phyloP scores from a whole-genome alignment of 108 stramenopile species.

The Pseudonitzschia multistriata region DNA sequence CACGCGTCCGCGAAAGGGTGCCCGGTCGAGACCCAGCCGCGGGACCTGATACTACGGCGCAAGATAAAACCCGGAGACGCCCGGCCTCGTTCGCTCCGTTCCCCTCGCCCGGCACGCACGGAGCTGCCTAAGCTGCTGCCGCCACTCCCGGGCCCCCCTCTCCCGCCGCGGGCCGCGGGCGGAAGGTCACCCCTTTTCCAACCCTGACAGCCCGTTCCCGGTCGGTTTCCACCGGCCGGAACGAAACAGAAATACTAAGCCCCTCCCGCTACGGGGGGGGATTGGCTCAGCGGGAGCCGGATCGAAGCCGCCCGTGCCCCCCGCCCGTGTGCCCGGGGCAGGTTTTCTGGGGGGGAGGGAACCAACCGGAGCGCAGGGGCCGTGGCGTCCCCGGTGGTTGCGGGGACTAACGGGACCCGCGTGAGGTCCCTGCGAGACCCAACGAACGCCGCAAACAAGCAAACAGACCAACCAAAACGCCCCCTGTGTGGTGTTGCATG shows the following conservation, averaged over 20 bases:
- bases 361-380: neutral
- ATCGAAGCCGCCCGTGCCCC: constrained; percentile 22
- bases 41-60: constrained; percentile 39
- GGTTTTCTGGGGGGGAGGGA: neutral
- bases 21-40: constrained; percentile 21
- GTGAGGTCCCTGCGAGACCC: constrained; percentile 11
- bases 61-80: constrained; percentile 10
- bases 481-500: neutral
- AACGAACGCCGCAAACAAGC: constrained; percentile 35
- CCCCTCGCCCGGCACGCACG: too few relatives aligned
- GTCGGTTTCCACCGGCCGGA: too few relatives aligned
- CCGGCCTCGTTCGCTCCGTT: neutral
- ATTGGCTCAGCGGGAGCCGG: constrained; percentile 37
- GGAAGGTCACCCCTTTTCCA: neutral
- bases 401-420: constrained; percentile 32
- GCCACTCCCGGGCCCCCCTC: neutral
- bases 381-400: constrained; percentile 11
- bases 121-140: too few relatives aligned
- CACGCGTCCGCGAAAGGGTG: constrained; percentile 31
- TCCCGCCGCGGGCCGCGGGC: neutral
- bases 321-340: neutral
- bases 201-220: too few relatives aligned
- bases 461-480: too few relatives aligned
- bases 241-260: constrained; percentile 19
- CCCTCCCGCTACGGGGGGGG: neutral